Percentiles rank a stretch among this genome's conserved stretches.
phyloP scores from a whole-genome alignment of 306 rosid species.

The Trifolium dubium region DNA sequence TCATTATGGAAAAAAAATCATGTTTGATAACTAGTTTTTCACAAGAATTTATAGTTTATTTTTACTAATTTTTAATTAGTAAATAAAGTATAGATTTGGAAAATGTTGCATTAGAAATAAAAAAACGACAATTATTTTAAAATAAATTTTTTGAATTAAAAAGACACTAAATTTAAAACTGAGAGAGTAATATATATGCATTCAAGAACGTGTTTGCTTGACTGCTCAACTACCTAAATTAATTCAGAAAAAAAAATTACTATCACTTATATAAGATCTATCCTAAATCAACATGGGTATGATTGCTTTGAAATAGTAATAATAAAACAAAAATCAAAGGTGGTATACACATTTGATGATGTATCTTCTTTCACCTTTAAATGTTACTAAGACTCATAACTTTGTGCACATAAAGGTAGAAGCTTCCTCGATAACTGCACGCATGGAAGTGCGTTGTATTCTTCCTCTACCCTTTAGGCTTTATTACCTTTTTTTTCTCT shows the following conservation, averaged over 20 bases:
- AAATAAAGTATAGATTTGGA: too few species aligned
- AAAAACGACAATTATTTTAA: too few species aligned
- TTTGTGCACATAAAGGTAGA: slow-evolving; percentile 76
- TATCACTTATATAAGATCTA: slow-evolving; percentile 18
- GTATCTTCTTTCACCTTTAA: slow-evolving; percentile 64
- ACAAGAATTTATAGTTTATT: too few species aligned
- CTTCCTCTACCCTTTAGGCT: slow-evolving; percentile 92
- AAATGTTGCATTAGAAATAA: too few species aligned
- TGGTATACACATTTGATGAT: slow-evolving; percentile 35
- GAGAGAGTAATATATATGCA: slow-evolving; percentile 56
- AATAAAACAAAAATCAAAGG: slow-evolving; percentile 8
- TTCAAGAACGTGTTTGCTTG: slow-evolving; percentile 60
- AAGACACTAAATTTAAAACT: background rate
- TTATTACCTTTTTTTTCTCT: slow-evolving; percentile 65
- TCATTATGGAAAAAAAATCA: too few species aligned
- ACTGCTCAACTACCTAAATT: slow-evolving; percentile 24
- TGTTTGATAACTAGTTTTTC: too few species aligned
- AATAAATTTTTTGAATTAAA: too few species aligned
- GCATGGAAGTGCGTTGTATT: slow-evolving; percentile 99
- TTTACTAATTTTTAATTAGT: too few species aligned
- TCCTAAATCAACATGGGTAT: slow-evolving; percentile 12
- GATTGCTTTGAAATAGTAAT: slow-evolving; percentile 21
- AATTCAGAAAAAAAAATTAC: slow-evolving; percentile 30
- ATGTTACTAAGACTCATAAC: slow-evolving; percentile 52
- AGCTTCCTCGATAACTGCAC: slow-evolving; percentile 94